Percentiles rank a stretch among this genome's conserved stretches.
Evolutionary conservation across 768 basidiomycete species (phyloP).

Genomic region (Leccinum olivaceopallidum): DNA sequence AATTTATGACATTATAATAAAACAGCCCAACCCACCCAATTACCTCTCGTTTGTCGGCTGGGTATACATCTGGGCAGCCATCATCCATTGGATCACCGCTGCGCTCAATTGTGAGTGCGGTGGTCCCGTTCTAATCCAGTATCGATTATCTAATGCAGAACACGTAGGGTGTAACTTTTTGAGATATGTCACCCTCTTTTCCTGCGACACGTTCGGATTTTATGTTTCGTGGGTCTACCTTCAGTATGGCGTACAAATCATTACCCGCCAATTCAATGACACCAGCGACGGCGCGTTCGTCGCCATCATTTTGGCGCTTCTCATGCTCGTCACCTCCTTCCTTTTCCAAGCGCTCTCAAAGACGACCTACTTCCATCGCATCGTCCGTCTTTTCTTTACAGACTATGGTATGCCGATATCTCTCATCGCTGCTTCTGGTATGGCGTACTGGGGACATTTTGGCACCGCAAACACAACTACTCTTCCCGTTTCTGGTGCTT

Average conservation of each 20-base stretch:
- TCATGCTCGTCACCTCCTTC: slow-evolving; percentile 77
- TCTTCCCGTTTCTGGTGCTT: slow-evolving; percentile 67
- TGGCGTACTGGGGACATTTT: slow-evolving; percentile 89
- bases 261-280: slow-evolving; percentile 65
- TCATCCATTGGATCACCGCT: slow-evolving; percentile 82
- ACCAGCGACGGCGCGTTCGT: slow-evolving; percentile 53
- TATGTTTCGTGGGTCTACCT: slow-evolving; percentile 90
- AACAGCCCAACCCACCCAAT: slow-evolving; percentile 56
- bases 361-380: slow-evolving; percentile 68
- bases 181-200: slow-evolving; percentile 84
- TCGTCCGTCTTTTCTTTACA: slow-evolving; percentile 71
- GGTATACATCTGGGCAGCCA: slow-evolving; percentile 91
- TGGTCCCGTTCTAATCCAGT: neutral
- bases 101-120: slow-evolving; percentile 62
- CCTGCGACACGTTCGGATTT: slow-evolving; percentile 92
- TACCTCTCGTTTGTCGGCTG: slow-evolving; percentile 90
- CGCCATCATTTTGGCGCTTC: slow-evolving; percentile 68
- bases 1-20: slow-evolving; percentile 72
- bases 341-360: slow-evolving; percentile 67
- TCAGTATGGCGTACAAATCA: slow-evolving; percentile 86
- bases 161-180: slow-evolving; percentile 75
- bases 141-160: slow-evolving; percentile 3
- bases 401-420: slow-evolving; percentile 94
- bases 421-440: slow-evolving; percentile 67
- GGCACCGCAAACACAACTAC: slow-evolving; percentile 59